phyloP scores from a whole-genome alignment of 2,329 filamentous ascomycete genomes.

The Lizonia empirigonia region DNA sequence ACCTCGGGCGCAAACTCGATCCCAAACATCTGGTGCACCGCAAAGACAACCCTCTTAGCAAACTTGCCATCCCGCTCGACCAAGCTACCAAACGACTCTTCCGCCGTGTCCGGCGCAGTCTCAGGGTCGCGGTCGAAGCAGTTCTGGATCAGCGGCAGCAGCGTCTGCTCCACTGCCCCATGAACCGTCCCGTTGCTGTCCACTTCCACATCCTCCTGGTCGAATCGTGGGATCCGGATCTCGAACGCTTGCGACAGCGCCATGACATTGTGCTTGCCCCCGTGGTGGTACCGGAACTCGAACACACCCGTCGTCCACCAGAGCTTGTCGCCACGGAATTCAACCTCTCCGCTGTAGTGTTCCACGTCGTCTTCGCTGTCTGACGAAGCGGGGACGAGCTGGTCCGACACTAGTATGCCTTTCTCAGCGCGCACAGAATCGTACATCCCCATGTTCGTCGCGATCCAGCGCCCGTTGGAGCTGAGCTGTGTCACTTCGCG shows the following conservation, averaged over 20 bases:
- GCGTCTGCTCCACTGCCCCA: slow-evolving; percentile 72
- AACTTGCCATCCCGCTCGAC: slow-evolving; percentile 90
- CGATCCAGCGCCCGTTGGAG: slow-evolving; percentile 87
- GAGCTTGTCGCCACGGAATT: slow-evolving; percentile 89
- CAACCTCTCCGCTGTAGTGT: slow-evolving; percentile 77
- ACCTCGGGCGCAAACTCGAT: slow-evolving; percentile 94
- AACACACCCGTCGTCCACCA: slow-evolving; percentile 98
- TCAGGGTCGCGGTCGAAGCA: slow-evolving; percentile 92
- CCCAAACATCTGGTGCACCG: slow-evolving; percentile 93
- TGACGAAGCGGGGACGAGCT: slow-evolving; percentile 56
- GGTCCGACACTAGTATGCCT: slow-evolving; percentile 75
- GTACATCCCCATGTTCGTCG: slow-evolving; percentile 76
- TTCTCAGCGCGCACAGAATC: slow-evolving; percentile 76
- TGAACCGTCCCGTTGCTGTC: slow-evolving; percentile 67
- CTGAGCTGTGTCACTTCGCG: slow-evolving; percentile 82
- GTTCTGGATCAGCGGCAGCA: slow-evolving; percentile 85
- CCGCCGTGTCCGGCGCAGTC: slow-evolving; percentile 78
- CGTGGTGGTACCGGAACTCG: slow-evolving; percentile 96
- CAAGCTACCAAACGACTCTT: slow-evolving; percentile 82
- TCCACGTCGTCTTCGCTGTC: slow-evolving; percentile 60
- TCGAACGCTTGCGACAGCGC: slow-evolving; percentile 92
- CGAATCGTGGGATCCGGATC: slow-evolving; percentile 80
- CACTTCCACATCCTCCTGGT: slow-evolving; percentile 70
- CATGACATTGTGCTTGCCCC: slow-evolving; percentile 91
- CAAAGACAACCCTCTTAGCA: slow-evolving; percentile 87